Base-by-base conservation (phyloP, 1,284 basidiomycete genomes). In the Porodaedalea pini region DNA sequence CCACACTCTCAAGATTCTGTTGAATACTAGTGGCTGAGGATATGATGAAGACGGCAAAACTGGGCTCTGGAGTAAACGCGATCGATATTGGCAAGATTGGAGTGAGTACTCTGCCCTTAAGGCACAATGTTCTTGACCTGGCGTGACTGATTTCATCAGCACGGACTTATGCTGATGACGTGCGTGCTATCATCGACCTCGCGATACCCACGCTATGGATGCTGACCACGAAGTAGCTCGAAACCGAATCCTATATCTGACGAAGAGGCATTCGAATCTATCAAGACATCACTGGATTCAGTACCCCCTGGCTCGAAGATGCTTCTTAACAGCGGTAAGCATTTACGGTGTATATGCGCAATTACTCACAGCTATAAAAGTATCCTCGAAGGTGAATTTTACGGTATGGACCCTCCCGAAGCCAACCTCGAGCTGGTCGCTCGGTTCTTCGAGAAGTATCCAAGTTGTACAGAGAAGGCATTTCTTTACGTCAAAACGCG, bases 211-310 rank as follows among this genome's bases (percentile, higher is more conserved):
- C 7, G 32, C 25, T 32, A 7, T 41, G 5, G 27, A 7, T 2
- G 17, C 17, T 29, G 45, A 47, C 10, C 7, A 13, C 13, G 13
- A 6, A 5, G 3, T 52, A 75, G 73, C 5, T 74, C 69, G 73
- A 67, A 61, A 37, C 71, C 76, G 11, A 65, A 62, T 23, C 75
- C 73, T 8, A 68, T 75, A 2, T 67, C 80, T 0, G 82, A 88
- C 47, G 78, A 82, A 52, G 71, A 78, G 21, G 78, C 78, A 8
- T 86, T 88, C 60, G 78, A 76, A 39, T 73, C 81, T 3, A 84
- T 89, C 73, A 85, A 81, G 66, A 80, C 84, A 2, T 79, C 80
- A 7, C 73, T 88, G 41, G 77, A 82, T 27, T 76, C 79, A 0
- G 70, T 78, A 19, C 78, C 77, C 5, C 59, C 70, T 0, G 75